Conservation (phyloP, 192 early-diverging fungal genomes). For the Umbelopsis vinacea region DNA sequence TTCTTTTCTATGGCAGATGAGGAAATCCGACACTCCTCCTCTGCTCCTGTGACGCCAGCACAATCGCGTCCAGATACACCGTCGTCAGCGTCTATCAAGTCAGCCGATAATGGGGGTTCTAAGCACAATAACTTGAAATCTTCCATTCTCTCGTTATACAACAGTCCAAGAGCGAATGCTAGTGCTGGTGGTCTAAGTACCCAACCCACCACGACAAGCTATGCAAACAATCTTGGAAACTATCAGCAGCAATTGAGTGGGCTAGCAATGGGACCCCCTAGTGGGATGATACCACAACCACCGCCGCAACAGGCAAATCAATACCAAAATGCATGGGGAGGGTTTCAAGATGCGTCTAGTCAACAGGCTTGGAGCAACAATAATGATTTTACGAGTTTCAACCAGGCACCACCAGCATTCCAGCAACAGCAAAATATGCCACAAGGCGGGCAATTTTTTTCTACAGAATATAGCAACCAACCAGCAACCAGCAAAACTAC, state of each 20-base stretch:
- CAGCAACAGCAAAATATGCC: constrained; percentile 16
- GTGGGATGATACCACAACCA: constrained; percentile 13
- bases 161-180: constrained; percentile 3
- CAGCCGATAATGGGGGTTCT: neutral
- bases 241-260: constrained; percentile 35
- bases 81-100: neutral
- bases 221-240: constrained; percentile 10
- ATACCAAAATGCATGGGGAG: constrained; percentile 24
- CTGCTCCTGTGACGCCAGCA: constrained; percentile 24
- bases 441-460: constrained; percentile 41
- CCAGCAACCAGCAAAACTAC: neutral
- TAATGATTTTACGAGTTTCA: constrained; percentile 1
- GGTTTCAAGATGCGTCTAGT: constrained; percentile 15
- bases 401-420: constrained; percentile 15
- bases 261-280: constrained; percentile 29
- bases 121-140: constrained; percentile 39
- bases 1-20: constrained; percentile 34
- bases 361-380: neutral
- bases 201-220: constrained; percentile 2
- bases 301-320: constrained; percentile 12
- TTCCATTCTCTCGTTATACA: constrained; percentile 45
- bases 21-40: neutral
- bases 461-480: neutral
- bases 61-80: constrained; percentile 6
- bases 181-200: neutral